Conservation (phyloP, 1,139 yeast species). For the Ogataea hybrid region DNA sequence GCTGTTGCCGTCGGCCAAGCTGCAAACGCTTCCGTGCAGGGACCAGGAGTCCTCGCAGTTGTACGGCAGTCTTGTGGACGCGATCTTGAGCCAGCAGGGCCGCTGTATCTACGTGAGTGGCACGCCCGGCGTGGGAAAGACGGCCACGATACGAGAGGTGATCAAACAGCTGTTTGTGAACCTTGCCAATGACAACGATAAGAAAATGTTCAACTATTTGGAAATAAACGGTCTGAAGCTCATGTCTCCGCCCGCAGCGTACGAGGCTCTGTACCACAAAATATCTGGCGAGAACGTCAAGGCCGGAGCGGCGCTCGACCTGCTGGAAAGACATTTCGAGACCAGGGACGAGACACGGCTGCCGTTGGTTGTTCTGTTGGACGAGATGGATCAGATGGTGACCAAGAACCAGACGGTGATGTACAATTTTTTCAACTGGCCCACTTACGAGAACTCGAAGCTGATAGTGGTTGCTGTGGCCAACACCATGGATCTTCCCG, state of each 20-base stretch:
- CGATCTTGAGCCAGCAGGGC: slow-evolving; percentile 72
- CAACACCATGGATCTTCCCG: slow-evolving; percentile 97
- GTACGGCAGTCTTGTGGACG: slow-evolving; percentile 68
- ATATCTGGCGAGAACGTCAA: slow-evolving; percentile 63
- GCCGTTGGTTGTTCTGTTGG: slow-evolving; percentile 78
- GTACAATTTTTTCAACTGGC: slow-evolving; percentile 98
- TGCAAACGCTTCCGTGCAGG: slow-evolving; percentile 78
- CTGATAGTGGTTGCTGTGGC: slow-evolving; percentile 91
- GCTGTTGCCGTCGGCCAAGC: slow-evolving; percentile 63
- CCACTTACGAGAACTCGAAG: slow-evolving; percentile 75
- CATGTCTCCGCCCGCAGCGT: slow-evolving; percentile 81
- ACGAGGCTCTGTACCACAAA: slow-evolving; percentile 78
- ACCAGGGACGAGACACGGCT: slow-evolving; percentile 28
- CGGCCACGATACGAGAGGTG: slow-evolving; percentile 90
- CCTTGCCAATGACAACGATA: slow-evolving; percentile 39
- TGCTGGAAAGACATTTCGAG: slow-evolving; percentile 52
- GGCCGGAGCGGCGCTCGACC: slow-evolving; percentile 58
- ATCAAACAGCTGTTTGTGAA: slow-evolving; percentile 55
- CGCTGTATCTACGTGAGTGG: slow-evolving; percentile 91
- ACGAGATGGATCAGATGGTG: slow-evolving; percentile 93
- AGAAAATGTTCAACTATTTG: slow-evolving; percentile 62
- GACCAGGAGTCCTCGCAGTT: slow-evolving; percentile 81
- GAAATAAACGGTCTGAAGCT: slow-evolving; percentile 92
- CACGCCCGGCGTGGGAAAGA: slow-evolving; percentile 97
- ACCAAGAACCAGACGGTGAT: slow-evolving; percentile 83